Evolutionary conservation across 1,284 basidiomycete genomes (phyloP).

Genomic region (Tremellales sp.): DNA sequence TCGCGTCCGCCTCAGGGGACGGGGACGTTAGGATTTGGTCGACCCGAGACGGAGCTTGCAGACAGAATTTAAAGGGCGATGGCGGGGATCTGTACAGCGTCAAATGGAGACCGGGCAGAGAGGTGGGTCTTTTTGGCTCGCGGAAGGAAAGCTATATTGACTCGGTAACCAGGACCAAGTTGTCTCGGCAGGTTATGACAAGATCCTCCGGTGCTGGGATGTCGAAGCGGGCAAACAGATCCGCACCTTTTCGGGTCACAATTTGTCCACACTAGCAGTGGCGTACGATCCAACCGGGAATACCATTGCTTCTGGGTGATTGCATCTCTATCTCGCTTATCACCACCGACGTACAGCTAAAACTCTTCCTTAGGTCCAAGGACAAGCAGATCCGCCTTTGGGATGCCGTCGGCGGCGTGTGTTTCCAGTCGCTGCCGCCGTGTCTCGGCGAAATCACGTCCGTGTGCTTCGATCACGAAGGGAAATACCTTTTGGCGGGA

Average conservation of each 20-base stretch:
- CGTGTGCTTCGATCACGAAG: constrained; percentile 51
- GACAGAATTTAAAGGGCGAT: constrained; percentile 31
- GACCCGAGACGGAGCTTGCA: constrained; percentile 24
- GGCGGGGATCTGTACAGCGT: constrained; percentile 52
- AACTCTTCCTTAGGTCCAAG: constrained; percentile 37
- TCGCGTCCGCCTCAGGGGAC: constrained; percentile 50
- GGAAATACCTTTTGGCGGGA: constrained; percentile 50
- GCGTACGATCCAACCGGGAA: constrained; percentile 51
- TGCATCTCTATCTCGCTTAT: not conserved
- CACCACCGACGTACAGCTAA: not conserved
- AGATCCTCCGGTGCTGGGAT: constrained; percentile 51
- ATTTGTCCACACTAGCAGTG: constrained; percentile 48
- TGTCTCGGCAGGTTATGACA: constrained; percentile 51
- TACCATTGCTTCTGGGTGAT: constrained; percentile 49
- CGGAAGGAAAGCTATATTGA: constrained; percentile 1
- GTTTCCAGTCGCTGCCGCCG: constrained; percentile 48
- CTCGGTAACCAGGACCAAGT: constrained; percentile 35
- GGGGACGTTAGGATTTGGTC: constrained; percentile 52
- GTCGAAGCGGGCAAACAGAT: constrained; percentile 48
- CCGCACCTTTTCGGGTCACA: constrained; percentile 53
- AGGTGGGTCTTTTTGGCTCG: constrained; percentile 14
- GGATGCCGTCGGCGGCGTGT: constrained; percentile 52
- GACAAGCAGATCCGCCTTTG: constrained; percentile 52
- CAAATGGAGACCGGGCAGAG: constrained; percentile 46
- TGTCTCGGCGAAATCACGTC: constrained; percentile 53